Evolutionary conservation across 768 basidiomycete genomes (phyloP).

Genomic region (Phlebiopsis flavidoalba): DNA sequence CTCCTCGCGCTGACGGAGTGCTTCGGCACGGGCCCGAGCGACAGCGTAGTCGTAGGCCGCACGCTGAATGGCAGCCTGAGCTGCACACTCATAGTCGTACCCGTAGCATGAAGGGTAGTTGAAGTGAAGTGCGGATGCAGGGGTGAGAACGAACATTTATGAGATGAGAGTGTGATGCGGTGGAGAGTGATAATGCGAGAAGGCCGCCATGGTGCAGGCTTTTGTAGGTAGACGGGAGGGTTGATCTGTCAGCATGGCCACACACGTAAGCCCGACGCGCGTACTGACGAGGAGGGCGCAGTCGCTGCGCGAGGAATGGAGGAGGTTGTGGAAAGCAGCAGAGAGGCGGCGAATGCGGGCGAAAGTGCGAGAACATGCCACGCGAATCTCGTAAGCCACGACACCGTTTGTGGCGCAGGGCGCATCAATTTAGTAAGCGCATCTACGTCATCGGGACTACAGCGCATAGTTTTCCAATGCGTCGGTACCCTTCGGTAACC

Average conservation of each 20-base stretch:
- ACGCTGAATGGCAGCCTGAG: constrained; percentile 7
- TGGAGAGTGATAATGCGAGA: not conserved
- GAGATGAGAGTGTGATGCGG: not conserved
- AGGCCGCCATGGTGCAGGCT: not conserved
- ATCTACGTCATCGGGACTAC: no score
- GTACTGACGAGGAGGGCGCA: not conserved
- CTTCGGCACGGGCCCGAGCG: constrained; percentile 17
- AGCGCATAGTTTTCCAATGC: no score
- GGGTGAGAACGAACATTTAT: constrained; percentile 1
- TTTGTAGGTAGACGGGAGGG: not conserved
- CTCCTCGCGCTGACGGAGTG: constrained; percentile 7
- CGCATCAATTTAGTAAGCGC: not conserved
- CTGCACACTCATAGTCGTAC: not conserved
- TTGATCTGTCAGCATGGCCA: not conserved
- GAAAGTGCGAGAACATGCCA: not conserved
- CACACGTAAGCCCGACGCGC: not conserved
- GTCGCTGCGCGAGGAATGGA: not conserved
- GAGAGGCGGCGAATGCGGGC: not conserved
- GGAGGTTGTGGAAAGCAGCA: not conserved
- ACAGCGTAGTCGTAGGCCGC: constrained; percentile 16
- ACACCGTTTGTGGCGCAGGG: not conserved
- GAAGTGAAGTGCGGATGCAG: not conserved
- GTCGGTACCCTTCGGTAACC: no score
- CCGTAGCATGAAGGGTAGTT: not conserved
- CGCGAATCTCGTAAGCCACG: not conserved